Evolutionary conservation across 2,329 filamentous ascomycete species (phyloP), one percentile per base, ranked within the genome.

Genomic region (Magnaporthales sp.): DNA sequence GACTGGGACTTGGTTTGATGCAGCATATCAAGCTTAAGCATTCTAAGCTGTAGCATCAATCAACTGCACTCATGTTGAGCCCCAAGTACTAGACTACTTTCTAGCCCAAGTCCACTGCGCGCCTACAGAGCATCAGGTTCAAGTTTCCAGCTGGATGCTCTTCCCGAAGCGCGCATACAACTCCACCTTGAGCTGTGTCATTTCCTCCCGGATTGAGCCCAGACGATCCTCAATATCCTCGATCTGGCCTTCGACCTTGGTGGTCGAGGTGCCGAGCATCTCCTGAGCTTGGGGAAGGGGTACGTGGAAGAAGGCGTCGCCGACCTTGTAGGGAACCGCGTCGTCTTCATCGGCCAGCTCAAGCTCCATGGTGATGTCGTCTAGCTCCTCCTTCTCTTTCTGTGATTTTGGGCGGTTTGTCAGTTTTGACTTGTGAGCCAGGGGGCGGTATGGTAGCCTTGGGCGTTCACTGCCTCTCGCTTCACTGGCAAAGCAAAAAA

Each of bases 381-480:
- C 93, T 3, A 98, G 86, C 75, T 98, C 95, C 78, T 99, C 95
- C 80, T 97, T 98, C 78, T 98, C 94, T 82, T 98, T 98, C 94
- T 98, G 74, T 66, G 71, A 19, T 29, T 62, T 62, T 31, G 6
- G 15, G 4, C 6, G 29, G 61, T 13, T 60, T 27, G 26, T 15
- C 56, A 60, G 13, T 27, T 51, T 15, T 27, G 26, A 13, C 13
- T 15, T 15, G 3, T 27, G 22, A 9, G 19, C 13, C 11, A 30
- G 9, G 30, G 19, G 29, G 15, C 1, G 22, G n/a, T n/a, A n/a
- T n/a, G n/a, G n/a, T n/a, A n/a, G n/a, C n/a, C n/a, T n/a, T n/a
- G n/a, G n/a, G n/a, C n/a, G n/a, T n/a, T n/a, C n/a, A n/a, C n/a
- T n/a, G n/a, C n/a, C n/a, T n/a, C n/a, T n/a, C n/a, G n/a, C n/a